A percentile compares a stretch with the other conserved stretches of the same genome.
phyloP scores from a whole-genome alignment of 2,329 filamentous ascomycete genomes.

The Phyllosticta ampelicida region DNA sequence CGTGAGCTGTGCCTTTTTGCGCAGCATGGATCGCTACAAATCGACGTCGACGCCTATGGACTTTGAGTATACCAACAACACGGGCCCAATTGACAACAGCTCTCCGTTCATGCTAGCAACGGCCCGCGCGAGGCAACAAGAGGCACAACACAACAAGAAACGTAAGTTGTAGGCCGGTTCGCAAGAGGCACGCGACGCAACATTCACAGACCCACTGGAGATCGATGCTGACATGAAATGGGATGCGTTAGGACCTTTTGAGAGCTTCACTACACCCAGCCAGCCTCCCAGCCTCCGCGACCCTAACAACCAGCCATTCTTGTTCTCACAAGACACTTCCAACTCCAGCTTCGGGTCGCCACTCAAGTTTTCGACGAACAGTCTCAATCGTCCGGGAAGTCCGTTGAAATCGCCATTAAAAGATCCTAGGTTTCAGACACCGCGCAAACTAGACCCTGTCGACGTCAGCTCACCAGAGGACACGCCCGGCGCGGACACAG shows the following conservation, averaged over 20 bases:
- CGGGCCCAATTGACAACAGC: constrained; percentile 34
- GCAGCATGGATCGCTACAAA: constrained; percentile 6
- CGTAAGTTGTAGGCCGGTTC: constrained; percentile 21
- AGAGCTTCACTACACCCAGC: constrained; percentile 1
- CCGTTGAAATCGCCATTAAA: constrained; percentile 21
- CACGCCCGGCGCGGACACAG: constrained; percentile 32
- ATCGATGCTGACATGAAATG: not conserved
- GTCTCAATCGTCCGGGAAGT: not conserved
- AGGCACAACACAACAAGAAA: constrained; percentile 24
- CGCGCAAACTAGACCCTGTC: constrained; percentile 26
- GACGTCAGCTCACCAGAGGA: constrained; percentile 39
- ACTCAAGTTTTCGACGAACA: constrained; percentile 12
- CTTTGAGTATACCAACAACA: constrained; percentile 41
- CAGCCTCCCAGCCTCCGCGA: constrained; percentile 31
- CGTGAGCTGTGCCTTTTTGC: not conserved
- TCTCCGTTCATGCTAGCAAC: constrained; percentile 39
- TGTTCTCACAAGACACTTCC: constrained; percentile 30
- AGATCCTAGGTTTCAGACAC: constrained; percentile 27
- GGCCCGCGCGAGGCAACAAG: constrained; percentile 13
- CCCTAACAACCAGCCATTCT: constrained; percentile 39
- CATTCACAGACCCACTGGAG: not conserved
- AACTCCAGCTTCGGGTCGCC: not conserved
- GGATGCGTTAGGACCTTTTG: not conserved
- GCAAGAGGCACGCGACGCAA: not conserved
- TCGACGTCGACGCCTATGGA: constrained; percentile 38